Conservation (phyloP, 2,329 filamentous ascomycete genomes). For the Microsporum ferrugineum region DNA sequence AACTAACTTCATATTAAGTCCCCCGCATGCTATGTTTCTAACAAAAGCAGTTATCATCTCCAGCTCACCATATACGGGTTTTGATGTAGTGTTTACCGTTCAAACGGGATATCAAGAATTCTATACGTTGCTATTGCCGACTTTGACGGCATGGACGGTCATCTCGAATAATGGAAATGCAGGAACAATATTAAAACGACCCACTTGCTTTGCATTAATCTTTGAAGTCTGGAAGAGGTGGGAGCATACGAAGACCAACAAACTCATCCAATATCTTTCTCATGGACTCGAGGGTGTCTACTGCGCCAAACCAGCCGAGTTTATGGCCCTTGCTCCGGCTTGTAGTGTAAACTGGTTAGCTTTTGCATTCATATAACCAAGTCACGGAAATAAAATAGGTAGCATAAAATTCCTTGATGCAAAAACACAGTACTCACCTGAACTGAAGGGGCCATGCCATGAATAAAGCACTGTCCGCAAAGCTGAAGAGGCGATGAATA, state of each 20-base stretch:
- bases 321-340: conserved; percentile 37
- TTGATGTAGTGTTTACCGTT: neutral
- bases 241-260: conserved; percentile 35
- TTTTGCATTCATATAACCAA: conserved; percentile 3
- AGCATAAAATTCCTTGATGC: no score
- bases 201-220: neutral
- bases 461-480: conserved; percentile 34
- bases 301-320: conserved; percentile 38
- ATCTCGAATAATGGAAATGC: neutral
- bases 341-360: conserved; percentile 8
- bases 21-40: no score
- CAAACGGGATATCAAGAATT: neutral
- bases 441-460: conserved; percentile 22
- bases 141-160: neutral
- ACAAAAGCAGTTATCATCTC: no score
- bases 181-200: neutral
- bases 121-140: neutral
- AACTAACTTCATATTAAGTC: no score
- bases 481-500: conserved; percentile 36
- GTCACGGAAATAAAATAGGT: neutral
- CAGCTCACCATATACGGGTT: no score
- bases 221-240: conserved; percentile 14
- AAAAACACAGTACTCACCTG: conserved; percentile 16
- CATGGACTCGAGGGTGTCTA: conserved; percentile 37
- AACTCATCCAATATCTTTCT: conserved; percentile 34